Percentiles rank a stretch among this genome's conserved stretches.
phyloP scores from a whole-genome alignment of 2,329 filamentous ascomycete genomes.

The Alternaria atra region DNA sequence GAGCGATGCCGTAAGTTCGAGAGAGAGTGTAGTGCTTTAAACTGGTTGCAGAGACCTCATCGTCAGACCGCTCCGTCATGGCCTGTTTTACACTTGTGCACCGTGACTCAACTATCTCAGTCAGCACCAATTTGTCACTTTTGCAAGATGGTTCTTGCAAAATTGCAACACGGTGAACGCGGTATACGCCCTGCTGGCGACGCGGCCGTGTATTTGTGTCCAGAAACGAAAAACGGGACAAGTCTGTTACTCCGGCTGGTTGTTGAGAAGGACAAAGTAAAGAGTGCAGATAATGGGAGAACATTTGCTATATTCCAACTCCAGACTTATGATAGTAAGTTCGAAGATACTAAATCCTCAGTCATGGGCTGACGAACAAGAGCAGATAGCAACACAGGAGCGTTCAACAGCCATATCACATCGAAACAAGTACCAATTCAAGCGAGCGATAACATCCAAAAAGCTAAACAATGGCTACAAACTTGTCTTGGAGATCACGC shows the following conservation, averaged over 20 bases:
- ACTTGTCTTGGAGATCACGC: slow-evolving; percentile 7
- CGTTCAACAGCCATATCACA: slow-evolving; percentile 7
- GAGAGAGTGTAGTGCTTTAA: not conserved
- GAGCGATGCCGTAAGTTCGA: not conserved
- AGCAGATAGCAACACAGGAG: not conserved
- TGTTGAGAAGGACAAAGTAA: not conserved
- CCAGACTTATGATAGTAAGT: not conserved
- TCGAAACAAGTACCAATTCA: not conserved
- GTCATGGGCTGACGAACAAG: not conserved
- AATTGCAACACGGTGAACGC: not conserved
- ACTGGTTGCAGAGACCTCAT: not conserved
- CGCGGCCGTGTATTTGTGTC: not conserved
- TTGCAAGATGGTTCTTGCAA: not conserved
- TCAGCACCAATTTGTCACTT: not conserved
- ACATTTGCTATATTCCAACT: not conserved
- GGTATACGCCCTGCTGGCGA: not conserved
- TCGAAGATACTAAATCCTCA: not conserved
- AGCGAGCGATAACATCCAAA: slow-evolving; percentile 9
- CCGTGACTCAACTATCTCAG: not conserved
- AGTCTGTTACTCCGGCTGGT: not conserved
- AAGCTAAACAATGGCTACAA: slow-evolving; percentile 13
- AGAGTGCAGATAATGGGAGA: not conserved
- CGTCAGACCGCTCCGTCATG: not conserved
- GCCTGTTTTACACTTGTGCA: not conserved
- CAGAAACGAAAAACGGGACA: not conserved